Evolutionary conservation across 805 yeast genomes (phyloP).

Genomic region (Candida wancherniae): DNA sequence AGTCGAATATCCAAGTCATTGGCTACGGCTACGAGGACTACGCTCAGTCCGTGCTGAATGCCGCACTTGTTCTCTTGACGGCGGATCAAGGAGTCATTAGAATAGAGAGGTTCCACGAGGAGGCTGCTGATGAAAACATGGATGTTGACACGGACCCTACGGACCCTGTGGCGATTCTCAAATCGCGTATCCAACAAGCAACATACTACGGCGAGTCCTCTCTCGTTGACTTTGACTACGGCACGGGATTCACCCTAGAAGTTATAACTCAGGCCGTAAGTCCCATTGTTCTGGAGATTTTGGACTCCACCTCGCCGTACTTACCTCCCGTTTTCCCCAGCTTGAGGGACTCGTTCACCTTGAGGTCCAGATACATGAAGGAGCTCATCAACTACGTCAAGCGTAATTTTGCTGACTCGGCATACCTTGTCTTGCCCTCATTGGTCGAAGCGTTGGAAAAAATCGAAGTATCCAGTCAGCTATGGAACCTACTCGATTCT

Average conservation of each 20-base stretch:
- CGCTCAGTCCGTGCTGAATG: constrained; percentile 27
- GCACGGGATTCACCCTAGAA: constrained; percentile 24
- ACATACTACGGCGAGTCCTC: constrained; percentile 55
- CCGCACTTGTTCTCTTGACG: constrained; percentile 46
- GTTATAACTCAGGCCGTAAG: constrained; percentile 35
- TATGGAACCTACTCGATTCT: constrained; percentile 30
- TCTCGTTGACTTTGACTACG: constrained; percentile 45
- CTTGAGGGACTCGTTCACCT: constrained; percentile 45
- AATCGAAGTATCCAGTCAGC: constrained; percentile 40
- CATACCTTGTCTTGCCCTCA: constrained; percentile 33
- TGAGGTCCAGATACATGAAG: constrained; percentile 43
- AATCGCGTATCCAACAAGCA: constrained; percentile 80
- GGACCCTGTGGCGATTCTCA: constrained; percentile 38
- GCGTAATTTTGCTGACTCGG: constrained; percentile 40
- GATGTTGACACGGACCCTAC: constrained; percentile 19
- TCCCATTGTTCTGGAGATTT: constrained; percentile 50
- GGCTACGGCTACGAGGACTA: constrained; percentile 55
- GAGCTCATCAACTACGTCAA: constrained; percentile 43
- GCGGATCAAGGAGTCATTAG: constrained; percentile 57
- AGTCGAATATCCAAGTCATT: constrained; percentile 46
- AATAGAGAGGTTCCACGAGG: constrained; percentile 43
- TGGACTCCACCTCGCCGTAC: constrained; percentile 51
- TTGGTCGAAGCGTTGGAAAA: constrained; percentile 31
- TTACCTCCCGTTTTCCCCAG: constrained; percentile 52
- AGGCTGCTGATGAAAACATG: constrained; percentile 8